These are phyloP conservation scores for Cucumis cinereus DNA, from an alignment of 306 rosid genomes.

Conservation along the genomic window DNA sequence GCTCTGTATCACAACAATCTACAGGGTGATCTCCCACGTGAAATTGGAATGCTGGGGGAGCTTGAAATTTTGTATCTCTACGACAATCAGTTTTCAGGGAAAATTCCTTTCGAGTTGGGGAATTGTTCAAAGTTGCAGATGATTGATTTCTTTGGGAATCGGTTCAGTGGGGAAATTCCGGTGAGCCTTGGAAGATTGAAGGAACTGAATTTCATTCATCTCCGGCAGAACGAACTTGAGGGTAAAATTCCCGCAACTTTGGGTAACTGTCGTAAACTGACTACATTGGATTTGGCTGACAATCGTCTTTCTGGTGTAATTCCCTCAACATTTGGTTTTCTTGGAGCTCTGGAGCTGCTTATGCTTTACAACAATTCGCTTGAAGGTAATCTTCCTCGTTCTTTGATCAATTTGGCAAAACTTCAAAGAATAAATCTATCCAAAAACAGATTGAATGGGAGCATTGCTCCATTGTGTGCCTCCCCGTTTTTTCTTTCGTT, in stretches of 20 bases:
- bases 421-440: constrained; percentile 82
- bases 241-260: constrained; percentile 74
- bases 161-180: constrained; percentile 59
- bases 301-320: constrained; percentile 60
- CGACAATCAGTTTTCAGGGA: constrained; percentile 63
- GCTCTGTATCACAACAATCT: constrained; percentile 68
- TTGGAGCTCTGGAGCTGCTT: constrained; percentile 44
- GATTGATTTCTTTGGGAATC: constrained; percentile 82
- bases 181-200: constrained; percentile 61
- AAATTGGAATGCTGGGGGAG: constrained; percentile 74
- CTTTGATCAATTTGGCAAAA: constrained; percentile 39
- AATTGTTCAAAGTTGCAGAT: constrained; percentile 68
- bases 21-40: constrained; percentile 55
- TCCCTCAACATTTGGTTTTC: constrained; percentile 54
- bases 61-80: constrained; percentile 69
- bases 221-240: constrained; percentile 73
- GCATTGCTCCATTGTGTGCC: constrained; percentile 48
- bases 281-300: constrained; percentile 70
- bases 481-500: constrained; percentile 60
- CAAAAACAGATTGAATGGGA: constrained; percentile 64
- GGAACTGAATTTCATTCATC: constrained; percentile 67
- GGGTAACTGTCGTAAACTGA: constrained; percentile 63
- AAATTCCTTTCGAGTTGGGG: constrained; percentile 73
- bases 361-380: constrained; percentile 96
- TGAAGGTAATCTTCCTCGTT: constrained; percentile 75